phyloP scores from a whole-genome alignment of 2,329 filamentous ascomycete genomes.

The Aspergillus melleus region DNA sequence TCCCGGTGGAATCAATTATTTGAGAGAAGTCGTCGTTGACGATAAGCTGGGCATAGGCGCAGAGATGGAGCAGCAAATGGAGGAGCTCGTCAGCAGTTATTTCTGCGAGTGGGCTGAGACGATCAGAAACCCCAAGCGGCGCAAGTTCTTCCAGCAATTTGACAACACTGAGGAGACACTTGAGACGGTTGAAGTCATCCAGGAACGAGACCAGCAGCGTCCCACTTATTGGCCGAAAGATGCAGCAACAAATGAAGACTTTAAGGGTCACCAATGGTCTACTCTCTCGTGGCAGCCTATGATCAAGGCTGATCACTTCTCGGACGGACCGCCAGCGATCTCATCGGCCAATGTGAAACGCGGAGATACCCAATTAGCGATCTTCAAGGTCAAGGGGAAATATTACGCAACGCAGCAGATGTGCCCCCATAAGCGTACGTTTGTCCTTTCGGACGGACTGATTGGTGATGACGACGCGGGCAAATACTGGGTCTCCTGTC shows the following conservation, averaged over 20 bases:
- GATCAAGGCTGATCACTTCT: constrained; percentile 69
- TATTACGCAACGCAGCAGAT: constrained; percentile 91
- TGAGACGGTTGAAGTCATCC: constrained; percentile 68
- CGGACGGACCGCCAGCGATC: constrained; percentile 64
- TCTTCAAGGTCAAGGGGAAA: constrained; percentile 78
- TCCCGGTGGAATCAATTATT: constrained; percentile 79
- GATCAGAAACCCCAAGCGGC: constrained; percentile 66
- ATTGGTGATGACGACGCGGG: constrained; percentile 63
- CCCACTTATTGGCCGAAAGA: constrained; percentile 78
- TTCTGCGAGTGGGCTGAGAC: constrained; percentile 93
- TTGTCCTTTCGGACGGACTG: constrained; percentile 82
- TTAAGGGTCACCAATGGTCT: constrained; percentile 67
- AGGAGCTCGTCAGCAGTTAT: constrained; percentile 76
- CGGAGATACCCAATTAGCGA: constrained; percentile 82
- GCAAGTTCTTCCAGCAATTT: constrained; percentile 76
- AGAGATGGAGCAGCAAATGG: constrained; percentile 84
- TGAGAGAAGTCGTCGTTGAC: constrained; percentile 77
- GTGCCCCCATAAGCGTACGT: constrained; percentile 90
- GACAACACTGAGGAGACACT: constrained; percentile 74
- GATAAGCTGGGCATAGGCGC: constrained; percentile 84
- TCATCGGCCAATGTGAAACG: constrained; percentile 78
- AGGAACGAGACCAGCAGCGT: constrained; percentile 70
- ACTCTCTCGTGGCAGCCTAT: constrained; percentile 76
- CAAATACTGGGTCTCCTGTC: constrained; percentile 83
- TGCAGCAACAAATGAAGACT: constrained; percentile 64